These are phyloP conservation scores for Antitrichia curtipendula DNA, from an alignment of 225 moss, liverwort and hornwort genomes.

Conservation along the genomic window DNA sequence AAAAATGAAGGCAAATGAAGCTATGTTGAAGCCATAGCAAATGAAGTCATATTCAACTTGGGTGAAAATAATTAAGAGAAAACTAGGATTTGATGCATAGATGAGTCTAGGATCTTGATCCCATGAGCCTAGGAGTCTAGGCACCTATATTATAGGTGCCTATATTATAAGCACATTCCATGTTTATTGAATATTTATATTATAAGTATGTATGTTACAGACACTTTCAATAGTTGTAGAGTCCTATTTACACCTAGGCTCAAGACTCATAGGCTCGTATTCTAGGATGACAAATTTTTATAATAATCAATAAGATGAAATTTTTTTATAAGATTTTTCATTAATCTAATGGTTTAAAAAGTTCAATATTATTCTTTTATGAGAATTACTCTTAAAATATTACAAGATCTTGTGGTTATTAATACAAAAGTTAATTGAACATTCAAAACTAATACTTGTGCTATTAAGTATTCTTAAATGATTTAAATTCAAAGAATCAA, in stretches of 20 bases:
- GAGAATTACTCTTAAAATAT: rapidly evolving
- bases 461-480: background rate
- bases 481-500: background rate
- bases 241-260: background rate
- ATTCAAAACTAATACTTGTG: rapidly evolving
- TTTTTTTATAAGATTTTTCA: background rate
- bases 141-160: background rate
- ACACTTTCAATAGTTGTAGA: background rate
- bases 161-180: too few relatives aligned
- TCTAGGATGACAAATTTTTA: too few relatives aligned
- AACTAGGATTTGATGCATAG: too few relatives aligned
- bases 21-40: too few relatives aligned
- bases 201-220: background rate
- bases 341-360: too few relatives aligned
- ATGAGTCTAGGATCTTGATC: too few relatives aligned
- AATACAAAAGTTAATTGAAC: background rate
- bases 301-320: too few relatives aligned
- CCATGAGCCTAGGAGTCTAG: background rate
- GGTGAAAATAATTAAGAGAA: too few relatives aligned
- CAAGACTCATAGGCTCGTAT: background rate
- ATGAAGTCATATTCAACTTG: too few relatives aligned
- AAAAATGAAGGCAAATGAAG: too few relatives aligned
- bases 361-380: background rate
- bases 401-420: background rate
- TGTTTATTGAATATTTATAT: background rate